phyloP scores from a whole-genome alignment of 129 eudicot genomes.

The Flaveria robusta region DNA sequence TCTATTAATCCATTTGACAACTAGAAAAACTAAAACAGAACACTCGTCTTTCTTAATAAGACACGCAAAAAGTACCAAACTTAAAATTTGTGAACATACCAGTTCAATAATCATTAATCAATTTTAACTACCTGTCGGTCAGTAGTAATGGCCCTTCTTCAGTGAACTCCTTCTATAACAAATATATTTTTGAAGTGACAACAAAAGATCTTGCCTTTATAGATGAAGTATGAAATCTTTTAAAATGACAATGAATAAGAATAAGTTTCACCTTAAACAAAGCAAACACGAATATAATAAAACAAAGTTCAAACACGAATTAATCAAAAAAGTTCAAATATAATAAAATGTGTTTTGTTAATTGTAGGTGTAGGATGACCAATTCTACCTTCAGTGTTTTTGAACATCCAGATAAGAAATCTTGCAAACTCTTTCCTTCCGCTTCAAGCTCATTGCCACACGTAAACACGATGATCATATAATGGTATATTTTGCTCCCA shows the following conservation, averaged over 20 bases:
- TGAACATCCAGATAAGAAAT: conserved; percentile 48
- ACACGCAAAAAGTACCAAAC: background rate
- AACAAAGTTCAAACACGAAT: background rate
- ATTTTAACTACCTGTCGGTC: background rate
- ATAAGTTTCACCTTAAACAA: conserved; percentile 21
- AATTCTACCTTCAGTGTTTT: conserved; percentile 44
- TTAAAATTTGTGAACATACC: background rate
- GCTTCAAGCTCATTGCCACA: conserved; percentile 80
- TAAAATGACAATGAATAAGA: background rate
- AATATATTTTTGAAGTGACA: background rate
- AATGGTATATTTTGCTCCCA: conserved; percentile 60
- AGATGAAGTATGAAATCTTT: background rate
- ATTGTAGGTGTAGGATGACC: no score
- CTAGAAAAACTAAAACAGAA: no score
- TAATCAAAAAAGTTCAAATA: no score
- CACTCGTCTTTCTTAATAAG: background rate
- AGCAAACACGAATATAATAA: conserved; percentile 46
- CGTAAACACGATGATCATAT: conserved; percentile 76
- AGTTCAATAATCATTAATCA: background rate
- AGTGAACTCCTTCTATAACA: background rate
- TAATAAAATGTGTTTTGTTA: background rate
- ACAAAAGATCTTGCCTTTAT: background rate
- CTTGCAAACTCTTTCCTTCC: conserved; percentile 47
- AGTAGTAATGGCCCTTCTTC: background rate
- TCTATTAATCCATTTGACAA: background rate